These are phyloP conservation scores for Xylona heveae DNA, from an alignment of 495 filamentous ascomycete species.

Conservation along the genomic window DNA sequence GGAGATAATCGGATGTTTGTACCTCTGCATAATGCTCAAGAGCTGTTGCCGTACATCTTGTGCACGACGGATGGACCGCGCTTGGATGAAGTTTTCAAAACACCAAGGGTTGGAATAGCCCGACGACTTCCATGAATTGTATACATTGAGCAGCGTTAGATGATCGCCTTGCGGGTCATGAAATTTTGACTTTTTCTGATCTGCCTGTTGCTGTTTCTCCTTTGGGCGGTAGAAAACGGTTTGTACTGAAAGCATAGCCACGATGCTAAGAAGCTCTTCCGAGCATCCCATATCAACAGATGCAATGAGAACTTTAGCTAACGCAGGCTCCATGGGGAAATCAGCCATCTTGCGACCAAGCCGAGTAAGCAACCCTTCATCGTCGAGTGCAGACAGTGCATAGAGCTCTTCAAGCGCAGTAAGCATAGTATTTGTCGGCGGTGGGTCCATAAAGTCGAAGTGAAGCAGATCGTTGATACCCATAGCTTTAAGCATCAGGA, in stretches of 20 bases:
- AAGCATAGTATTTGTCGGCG: conserved; percentile 93
- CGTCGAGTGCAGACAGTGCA: conserved; percentile 75
- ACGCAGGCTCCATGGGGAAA: conserved; percentile 79
- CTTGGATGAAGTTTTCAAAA: conserved; percentile 95
- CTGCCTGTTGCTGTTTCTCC: conserved; percentile 87
- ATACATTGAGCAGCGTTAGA: conserved; percentile 85
- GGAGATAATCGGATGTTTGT: conserved; percentile 58
- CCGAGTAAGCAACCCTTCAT: conserved; percentile 86
- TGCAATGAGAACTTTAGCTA: conserved; percentile 77
- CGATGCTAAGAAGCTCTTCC: conserved; percentile 84
- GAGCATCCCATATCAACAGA: conserved; percentile 75
- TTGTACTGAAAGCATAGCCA: conserved; percentile 77
- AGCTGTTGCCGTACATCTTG: conserved; percentile 87
- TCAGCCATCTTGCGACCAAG: conserved; percentile 94
- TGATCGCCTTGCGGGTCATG: conserved; percentile 92
- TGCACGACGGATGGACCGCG: conserved; percentile 62
- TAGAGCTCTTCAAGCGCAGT: conserved; percentile 92
- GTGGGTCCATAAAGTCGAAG: conserved; percentile 98
- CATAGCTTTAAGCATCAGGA: conserved; percentile 98
- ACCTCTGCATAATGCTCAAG: conserved; percentile 77
- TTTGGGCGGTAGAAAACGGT: conserved; percentile 88
- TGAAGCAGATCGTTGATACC: conserved; percentile 94
- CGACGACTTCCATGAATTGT: conserved; percentile 78
- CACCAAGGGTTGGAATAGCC: conserved; percentile 80
- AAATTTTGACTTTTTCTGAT: conserved; percentile 95